These are phyloP conservation scores for Perkinsus marinus DNA, from an alignment of 169 alveolate species.

Conservation along the genomic window DNA sequence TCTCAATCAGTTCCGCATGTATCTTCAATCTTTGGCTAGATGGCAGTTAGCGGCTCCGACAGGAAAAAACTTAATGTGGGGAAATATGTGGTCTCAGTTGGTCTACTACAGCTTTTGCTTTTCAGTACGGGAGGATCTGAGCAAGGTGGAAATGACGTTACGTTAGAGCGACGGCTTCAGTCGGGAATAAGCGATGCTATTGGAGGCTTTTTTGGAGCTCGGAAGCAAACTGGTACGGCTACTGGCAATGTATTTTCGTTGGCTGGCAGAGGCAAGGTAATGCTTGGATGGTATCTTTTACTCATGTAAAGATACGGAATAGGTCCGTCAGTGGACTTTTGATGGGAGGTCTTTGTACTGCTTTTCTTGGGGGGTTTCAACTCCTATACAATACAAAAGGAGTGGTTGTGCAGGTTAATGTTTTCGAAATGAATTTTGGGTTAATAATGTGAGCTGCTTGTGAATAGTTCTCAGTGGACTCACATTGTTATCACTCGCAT, in stretches of 20 bases:
- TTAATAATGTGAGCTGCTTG: no score
- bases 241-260: background rate
- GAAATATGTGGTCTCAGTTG: background rate
- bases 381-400: no score
- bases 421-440: no score
- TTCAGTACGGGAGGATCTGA: background rate
- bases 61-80: background rate
- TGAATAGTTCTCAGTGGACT: no score
- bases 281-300: no score
- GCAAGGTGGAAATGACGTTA: background rate
- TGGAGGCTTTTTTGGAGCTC: background rate
- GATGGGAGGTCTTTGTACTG: no score
- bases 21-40: background rate
- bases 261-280: background rate
- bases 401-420: no score
- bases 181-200: background rate
- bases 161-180: background rate
- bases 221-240: background rate
- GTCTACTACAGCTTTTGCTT: background rate
- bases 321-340: no score
- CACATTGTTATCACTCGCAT: no score
- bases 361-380: no score
- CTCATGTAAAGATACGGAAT: no score
- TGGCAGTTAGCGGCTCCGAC: background rate
- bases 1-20: conserved; percentile 2